Evolutionary conservation across 177 flowering plant species (phyloP).

Genomic region (Vitis hybrid): DNA sequence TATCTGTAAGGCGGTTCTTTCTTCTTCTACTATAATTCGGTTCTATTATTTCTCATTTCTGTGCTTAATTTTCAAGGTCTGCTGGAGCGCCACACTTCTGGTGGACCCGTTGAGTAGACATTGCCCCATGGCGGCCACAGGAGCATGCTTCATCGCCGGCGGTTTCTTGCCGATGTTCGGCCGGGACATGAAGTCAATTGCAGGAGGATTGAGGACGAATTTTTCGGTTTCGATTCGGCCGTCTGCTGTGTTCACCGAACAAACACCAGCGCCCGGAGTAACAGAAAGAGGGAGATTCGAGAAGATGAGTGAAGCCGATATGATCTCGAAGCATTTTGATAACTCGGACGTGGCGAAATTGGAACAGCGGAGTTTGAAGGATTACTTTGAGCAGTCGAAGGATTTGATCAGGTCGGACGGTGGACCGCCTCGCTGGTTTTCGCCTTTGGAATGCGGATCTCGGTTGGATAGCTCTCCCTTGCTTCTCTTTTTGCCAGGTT

Average conservation of each 20-base stretch:
- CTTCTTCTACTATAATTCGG: too few relatives aligned
- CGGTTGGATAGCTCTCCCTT: constrained; percentile 41
- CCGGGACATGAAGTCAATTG: constrained; percentile 1
- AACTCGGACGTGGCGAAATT: constrained; percentile 9
- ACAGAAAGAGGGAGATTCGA: neutral
- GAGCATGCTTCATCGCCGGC: constrained; percentile 7
- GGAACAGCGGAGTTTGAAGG: constrained; percentile 27
- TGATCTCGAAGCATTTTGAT: constrained; percentile 1
- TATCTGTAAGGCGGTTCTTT: too few relatives aligned
- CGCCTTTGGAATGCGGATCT: constrained; percentile 53
- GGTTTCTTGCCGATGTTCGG: constrained; percentile 6
- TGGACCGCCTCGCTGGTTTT: constrained; percentile 84
- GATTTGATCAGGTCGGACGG: constrained; percentile 45
- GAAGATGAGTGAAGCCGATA: neutral
- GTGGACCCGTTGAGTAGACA: too few relatives aligned
- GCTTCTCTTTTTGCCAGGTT: constrained; percentile 63
- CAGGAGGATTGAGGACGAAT: neutral
- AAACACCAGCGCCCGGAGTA: neutral
- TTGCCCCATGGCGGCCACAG: constrained; percentile 21
- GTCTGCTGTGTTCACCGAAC: constrained; percentile 3
- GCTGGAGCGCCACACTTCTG: too few relatives aligned
- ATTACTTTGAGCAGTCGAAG: constrained; percentile 37
- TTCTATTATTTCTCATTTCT: too few relatives aligned
- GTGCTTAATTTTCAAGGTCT: too few relatives aligned
- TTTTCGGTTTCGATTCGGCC: neutral